Conservation (phyloP, 352 stramenopile genomes). For the Phytophthora uliginosa region DNA sequence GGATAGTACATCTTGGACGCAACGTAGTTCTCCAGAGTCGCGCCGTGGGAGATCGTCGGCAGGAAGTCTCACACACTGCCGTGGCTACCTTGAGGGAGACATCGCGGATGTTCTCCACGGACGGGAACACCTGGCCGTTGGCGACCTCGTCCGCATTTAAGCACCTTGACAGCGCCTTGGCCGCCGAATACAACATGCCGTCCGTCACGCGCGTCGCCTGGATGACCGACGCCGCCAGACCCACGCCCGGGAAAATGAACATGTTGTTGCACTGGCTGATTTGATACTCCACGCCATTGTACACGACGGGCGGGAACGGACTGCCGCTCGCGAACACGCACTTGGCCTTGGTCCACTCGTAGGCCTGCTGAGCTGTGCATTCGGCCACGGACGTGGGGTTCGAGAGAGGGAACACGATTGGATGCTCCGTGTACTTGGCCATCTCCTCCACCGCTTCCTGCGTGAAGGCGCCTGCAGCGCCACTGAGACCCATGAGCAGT, state of each 20-base stretch:
- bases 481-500: constrained; percentile 78
- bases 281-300: constrained; percentile 83
- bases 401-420: constrained; percentile 98
- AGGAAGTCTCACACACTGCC: too few species aligned
- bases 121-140: constrained; percentile 95
- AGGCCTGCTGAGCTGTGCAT: constrained; percentile 97
- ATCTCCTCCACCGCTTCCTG: constrained; percentile 89
- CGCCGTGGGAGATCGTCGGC: constrained; percentile 67
- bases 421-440: constrained; percentile 86
- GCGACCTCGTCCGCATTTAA: constrained; percentile 94
- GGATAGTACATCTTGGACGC: constrained; percentile 97
- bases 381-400: constrained; percentile 98
- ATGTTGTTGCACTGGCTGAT: constrained; percentile 97
- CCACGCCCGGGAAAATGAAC: constrained; percentile 98
- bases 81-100: constrained; percentile 95
- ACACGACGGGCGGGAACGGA: constrained; percentile 95
- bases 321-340: constrained; percentile 97
- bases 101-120: constrained; percentile 93
- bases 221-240: constrained; percentile 92
- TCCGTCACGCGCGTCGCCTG: constrained; percentile 89
- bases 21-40: constrained; percentile 91
- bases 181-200: constrained; percentile 96
- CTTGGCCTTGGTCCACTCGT: constrained; percentile 96
- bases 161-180: constrained; percentile 94
- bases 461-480: constrained; percentile 89